Conservation (phyloP, 2,329 filamentous ascomycete genomes). For the Metarhizium robertsii region DNA sequence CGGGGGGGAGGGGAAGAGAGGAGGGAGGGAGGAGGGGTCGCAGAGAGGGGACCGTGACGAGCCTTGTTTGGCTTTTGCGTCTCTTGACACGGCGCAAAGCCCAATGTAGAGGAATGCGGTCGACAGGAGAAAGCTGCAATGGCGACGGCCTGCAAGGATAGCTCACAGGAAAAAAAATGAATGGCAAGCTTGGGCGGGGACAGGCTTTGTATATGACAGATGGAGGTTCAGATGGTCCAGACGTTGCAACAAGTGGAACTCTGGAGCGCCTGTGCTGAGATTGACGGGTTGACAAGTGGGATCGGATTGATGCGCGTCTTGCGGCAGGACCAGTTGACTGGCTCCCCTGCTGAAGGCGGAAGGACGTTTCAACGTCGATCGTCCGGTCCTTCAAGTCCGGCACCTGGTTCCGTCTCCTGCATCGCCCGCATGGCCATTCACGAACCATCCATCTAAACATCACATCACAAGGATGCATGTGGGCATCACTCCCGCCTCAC, state of each 20-base stretch:
- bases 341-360: no score
- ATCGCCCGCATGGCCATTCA: no score
- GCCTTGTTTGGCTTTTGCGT: neutral
- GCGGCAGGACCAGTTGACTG: neutral
- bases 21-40: neutral
- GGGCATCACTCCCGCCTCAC: no score
- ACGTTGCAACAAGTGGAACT: neutral
- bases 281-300: neutral
- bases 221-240: neutral
- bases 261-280: neutral
- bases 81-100: neutral
- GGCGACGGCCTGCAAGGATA: neutral
- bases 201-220: constrained; percentile 1
- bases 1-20: neutral
- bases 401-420: no score
- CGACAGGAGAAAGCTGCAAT: neutral
- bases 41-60: neutral
- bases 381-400: neutral
- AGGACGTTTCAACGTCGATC: no score
- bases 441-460: no score
- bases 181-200: constrained; percentile 1
- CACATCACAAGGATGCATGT: no score
- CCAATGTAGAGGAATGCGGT: neutral
- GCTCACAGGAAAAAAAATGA: neutral
- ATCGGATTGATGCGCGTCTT: neutral